phyloP scores from a whole-genome alignment of 257 asterid genomes.

The Buddleja alternifolia region DNA sequence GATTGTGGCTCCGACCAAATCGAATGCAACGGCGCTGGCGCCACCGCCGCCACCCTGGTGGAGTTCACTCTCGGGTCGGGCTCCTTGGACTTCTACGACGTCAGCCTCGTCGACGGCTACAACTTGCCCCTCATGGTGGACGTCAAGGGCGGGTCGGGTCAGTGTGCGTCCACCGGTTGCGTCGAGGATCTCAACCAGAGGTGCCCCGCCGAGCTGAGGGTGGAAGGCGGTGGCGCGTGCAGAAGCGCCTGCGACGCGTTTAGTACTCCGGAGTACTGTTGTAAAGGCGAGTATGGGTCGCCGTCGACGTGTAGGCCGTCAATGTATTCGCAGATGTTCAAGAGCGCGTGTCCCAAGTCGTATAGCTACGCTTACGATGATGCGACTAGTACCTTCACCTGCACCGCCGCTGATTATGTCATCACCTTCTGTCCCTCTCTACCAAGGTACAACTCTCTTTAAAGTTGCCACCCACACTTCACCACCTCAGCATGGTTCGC shows the following conservation, averaged over 20 bases:
- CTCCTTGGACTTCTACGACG: constrained; percentile 77
- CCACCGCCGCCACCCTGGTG: constrained; percentile 71
- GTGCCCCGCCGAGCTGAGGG: constrained; percentile 66
- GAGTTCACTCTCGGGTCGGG: constrained; percentile 88
- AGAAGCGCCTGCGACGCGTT: constrained; percentile 81
- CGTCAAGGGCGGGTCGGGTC: constrained; percentile 64
- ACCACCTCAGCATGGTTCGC: too few relatives aligned
- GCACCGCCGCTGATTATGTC: constrained; percentile 63
- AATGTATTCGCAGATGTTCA: constrained; percentile 64
- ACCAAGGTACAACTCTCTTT: constrained; percentile 40
- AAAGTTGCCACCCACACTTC: too few relatives aligned
- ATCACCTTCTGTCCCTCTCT: constrained; percentile 67
- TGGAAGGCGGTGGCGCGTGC: constrained; percentile 64
- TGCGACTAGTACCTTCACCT: constrained; percentile 72
- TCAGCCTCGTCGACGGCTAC: constrained; percentile 82
- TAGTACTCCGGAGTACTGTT: constrained; percentile 61
- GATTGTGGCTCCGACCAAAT: constrained; percentile 72
- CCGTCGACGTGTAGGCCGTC: constrained; percentile 73
- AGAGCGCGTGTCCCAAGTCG: constrained; percentile 70
- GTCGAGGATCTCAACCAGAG: constrained; percentile 55
- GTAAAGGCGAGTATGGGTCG: constrained; percentile 62
- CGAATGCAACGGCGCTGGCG: constrained; percentile 81
- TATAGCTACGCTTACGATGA: constrained; percentile 86
- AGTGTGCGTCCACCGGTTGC: constrained; percentile 71
- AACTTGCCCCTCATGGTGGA: constrained; percentile 73